These are phyloP conservation scores for Mucor lusitanicus DNA, from an alignment of 371 early-diverging fungal species.

Conservation along the genomic window DNA sequence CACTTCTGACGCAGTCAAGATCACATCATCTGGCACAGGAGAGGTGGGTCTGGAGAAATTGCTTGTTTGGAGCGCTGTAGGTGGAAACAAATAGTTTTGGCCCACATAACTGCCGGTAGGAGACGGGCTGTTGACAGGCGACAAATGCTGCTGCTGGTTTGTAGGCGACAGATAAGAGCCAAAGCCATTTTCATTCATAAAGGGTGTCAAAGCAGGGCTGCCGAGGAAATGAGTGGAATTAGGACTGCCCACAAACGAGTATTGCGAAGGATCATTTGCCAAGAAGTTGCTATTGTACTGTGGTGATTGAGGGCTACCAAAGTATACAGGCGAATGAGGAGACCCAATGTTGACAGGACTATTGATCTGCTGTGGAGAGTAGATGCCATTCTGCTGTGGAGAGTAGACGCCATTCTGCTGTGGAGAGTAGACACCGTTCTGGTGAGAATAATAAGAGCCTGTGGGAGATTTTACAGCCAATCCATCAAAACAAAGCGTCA, in stretches of 20 bases:
- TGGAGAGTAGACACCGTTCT: constrained; percentile 10
- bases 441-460: constrained; percentile 13
- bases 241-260: constrained; percentile 9
- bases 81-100: constrained; percentile 13
- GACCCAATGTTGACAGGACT: constrained; percentile 16
- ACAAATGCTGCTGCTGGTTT: constrained; percentile 2
- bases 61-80: neutral
- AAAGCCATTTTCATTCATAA: neutral
- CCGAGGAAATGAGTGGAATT: constrained; percentile 13
- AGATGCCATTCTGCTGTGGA: constrained; percentile 3
- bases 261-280: constrained; percentile 2
- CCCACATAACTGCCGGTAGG: constrained; percentile 15
- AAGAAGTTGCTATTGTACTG: constrained; percentile 9
- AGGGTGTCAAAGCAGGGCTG: constrained; percentile 8
- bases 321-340: constrained; percentile 14
- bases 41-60: constrained; percentile 12
- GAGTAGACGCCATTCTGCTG: neutral
- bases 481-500: constrained; percentile 22
- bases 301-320: constrained; percentile 11
- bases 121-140: constrained; percentile 17
- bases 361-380: constrained; percentile 13
- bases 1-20: constrained; percentile 19
- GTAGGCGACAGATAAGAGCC: constrained; percentile 19
- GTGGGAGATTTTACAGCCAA: constrained; percentile 24
- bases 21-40: constrained; percentile 24